Conservation (phyloP, 352 stramenopile species). For the Globisporangium okanoganense region DNA sequence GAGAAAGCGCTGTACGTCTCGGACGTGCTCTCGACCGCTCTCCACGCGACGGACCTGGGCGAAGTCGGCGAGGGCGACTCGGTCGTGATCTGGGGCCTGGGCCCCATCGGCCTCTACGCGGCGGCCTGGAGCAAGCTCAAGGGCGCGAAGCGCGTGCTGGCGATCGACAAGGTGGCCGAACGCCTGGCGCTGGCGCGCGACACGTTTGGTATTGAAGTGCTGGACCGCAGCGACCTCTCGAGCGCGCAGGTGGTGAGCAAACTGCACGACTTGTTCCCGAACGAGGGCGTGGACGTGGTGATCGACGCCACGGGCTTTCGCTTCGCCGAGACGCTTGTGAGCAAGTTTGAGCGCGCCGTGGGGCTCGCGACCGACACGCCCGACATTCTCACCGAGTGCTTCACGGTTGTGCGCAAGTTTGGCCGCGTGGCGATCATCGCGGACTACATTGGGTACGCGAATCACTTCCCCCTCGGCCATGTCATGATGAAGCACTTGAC, state of each 20-base stretch:
- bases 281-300: slow-evolving; percentile 42
- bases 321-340: slow-evolving; percentile 35
- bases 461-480: slow-evolving; percentile 39
- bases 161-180: slow-evolving; percentile 41
- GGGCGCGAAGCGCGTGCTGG: slow-evolving; percentile 53
- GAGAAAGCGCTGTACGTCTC: slow-evolving; percentile 61
- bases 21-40: slow-evolving; percentile 34
- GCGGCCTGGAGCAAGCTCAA: slow-evolving; percentile 63
- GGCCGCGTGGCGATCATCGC: slow-evolving; percentile 26
- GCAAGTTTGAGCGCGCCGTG: slow-evolving; percentile 15
- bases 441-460: slow-evolving; percentile 27
- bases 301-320: slow-evolving; percentile 47
- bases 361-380: slow-evolving; percentile 31
- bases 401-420: slow-evolving; percentile 33
- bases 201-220: slow-evolving; percentile 51
- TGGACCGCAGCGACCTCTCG: slow-evolving; percentile 48
- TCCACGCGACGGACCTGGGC: slow-evolving; percentile 64
- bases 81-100: slow-evolving; percentile 71
- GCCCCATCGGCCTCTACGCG: slow-evolving; percentile 49
- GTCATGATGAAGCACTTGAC: slow-evolving; percentile 47
- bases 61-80: slow-evolving; percentile 40
- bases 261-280: slow-evolving; percentile 40
- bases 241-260: slow-evolving; percentile 44
- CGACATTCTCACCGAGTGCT: slow-evolving; percentile 55
- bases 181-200: slow-evolving; percentile 52